Evolutionary conservation across 306 rosid genomes (phyloP), one percentile per base, ranked within the genome.

Genomic region (Fagus sylvatica): DNA sequence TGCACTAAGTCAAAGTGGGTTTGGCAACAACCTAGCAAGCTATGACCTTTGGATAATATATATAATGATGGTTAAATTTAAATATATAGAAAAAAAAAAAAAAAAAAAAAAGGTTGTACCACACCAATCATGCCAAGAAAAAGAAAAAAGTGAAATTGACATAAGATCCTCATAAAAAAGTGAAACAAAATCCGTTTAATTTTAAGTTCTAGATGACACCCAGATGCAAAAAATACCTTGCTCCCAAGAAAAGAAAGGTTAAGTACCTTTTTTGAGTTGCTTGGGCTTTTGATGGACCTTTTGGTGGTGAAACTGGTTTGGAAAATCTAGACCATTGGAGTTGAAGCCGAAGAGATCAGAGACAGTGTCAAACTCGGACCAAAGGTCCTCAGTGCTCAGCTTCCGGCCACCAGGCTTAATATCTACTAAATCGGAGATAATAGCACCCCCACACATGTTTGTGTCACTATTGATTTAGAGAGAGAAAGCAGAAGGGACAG

Each of bases 361-460:
- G 76, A 76, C 43, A 82, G 90, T 70, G 76, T 90, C 92, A 5
- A 90, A 74, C 43, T 92, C 92, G 2, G 88, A 83, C 97, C 97
- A 92, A 17, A 90, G 78, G 34, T 88, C 84, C 54, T 81, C 72
- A 3, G 78, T 39, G 48, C 82, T 79, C 41, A 78, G 15, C 1
- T 75, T 87, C 81, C 92, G 87, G 83, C 76, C 64, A 81, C 78
- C 53, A 32, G 85, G 88, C 84, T 86, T 92, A 4, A 74, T 82
- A 59, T 83, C 89, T 39, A 83, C 77, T 83, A 74, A 87, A 79
- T 83, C 94, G 2, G 98, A 92, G 64, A 92, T 92, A 68, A 95
- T 92, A 57, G 98, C 97, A 46, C 98, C 98, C 4, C 98, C 98
- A 71, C 98, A 95, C 98, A 95, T 94, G 62, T 43, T 66, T 73